phyloP scores from a whole-genome alignment of 495 filamentous ascomycete genomes.

The Hypoxylon fuscum region DNA sequence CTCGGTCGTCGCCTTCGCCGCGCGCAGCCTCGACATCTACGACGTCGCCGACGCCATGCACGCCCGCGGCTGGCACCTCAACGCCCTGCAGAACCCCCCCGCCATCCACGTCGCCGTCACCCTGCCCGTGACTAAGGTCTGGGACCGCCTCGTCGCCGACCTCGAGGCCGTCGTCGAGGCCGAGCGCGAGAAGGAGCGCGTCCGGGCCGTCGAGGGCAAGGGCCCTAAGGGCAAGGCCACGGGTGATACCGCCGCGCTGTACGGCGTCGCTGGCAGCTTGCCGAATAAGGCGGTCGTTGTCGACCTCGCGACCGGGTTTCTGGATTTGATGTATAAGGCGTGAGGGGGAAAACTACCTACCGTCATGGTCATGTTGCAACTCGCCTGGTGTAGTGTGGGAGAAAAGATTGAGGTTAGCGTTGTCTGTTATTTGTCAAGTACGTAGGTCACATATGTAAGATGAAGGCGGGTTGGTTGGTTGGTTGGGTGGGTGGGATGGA shows the following conservation, averaged over 20 bases:
- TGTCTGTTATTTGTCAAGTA: too few species aligned
- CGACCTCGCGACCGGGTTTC: constrained; percentile 87
- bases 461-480: too few species aligned
- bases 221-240: constrained; percentile 68
- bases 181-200: constrained; percentile 74
- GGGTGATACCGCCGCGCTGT: constrained; percentile 86
- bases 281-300: constrained; percentile 95
- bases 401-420: too few species aligned
- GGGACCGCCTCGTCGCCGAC: constrained; percentile 80
- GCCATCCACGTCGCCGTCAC: constrained; percentile 99
- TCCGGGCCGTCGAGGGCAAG: constrained; percentile 75
- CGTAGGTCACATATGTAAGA: too few species aligned
- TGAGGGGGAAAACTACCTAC: constrained; percentile 45
- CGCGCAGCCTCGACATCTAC: constrained; percentile 80
- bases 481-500: too few species aligned
- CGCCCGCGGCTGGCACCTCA: constrained; percentile 91
- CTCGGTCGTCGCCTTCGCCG: constrained; percentile 87
- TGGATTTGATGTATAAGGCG: constrained; percentile 96
- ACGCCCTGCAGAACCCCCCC: constrained; percentile 88
- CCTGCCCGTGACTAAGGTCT: constrained; percentile 79
- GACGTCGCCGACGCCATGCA: constrained; percentile 88
- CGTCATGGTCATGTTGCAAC: too few species aligned
- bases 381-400: not conserved
- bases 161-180: constrained; percentile 79
- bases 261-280: constrained; percentile 93